These are phyloP conservation scores for Globisporangium perplexum DNA, from an alignment of 352 stramenopile genomes.

Conservation along the genomic window DNA sequence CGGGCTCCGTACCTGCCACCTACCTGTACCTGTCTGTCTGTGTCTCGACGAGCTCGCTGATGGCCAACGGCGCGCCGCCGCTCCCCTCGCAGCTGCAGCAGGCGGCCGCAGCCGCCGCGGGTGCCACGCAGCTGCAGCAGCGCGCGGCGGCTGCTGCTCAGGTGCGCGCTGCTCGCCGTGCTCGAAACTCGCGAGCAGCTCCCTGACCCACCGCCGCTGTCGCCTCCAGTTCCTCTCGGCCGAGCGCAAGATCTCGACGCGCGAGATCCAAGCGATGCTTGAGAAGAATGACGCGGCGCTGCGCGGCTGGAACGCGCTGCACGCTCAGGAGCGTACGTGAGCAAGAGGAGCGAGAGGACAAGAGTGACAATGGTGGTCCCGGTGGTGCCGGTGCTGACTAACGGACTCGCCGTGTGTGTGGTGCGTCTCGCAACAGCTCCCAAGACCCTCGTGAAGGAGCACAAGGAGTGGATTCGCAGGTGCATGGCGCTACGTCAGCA, in stretches of 20 bases:
- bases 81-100: slow-evolving; percentile 2
- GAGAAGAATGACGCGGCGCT: slow-evolving; percentile 83
- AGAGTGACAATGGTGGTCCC: neutral
- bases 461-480: slow-evolving; percentile 71
- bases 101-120: slow-evolving; percentile 6
- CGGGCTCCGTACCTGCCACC: no score
- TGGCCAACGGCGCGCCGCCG: slow-evolving; percentile 1
- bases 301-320: slow-evolving; percentile 62
- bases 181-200: no score
- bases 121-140: slow-evolving; percentile 35
- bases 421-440: slow-evolving; percentile 24
- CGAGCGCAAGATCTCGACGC: slow-evolving; percentile 47
- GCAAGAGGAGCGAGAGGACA: neutral
- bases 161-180: slow-evolving; percentile 14
- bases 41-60: no score
- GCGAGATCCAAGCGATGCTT: slow-evolving; percentile 78
- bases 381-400: neutral
- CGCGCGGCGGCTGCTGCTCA: slow-evolving; percentile 49
- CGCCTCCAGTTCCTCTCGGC: slow-evolving; percentile 20
- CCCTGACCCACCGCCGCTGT: no score
- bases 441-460: slow-evolving; percentile 42
- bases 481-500: slow-evolving; percentile 64
- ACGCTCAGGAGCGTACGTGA: slow-evolving; percentile 68
- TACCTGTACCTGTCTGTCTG: no score
- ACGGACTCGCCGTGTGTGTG: neutral